phyloP scores from a whole-genome alignment of 2,329 filamentous ascomycete genomes.

The Aureobasidium pullulans region DNA sequence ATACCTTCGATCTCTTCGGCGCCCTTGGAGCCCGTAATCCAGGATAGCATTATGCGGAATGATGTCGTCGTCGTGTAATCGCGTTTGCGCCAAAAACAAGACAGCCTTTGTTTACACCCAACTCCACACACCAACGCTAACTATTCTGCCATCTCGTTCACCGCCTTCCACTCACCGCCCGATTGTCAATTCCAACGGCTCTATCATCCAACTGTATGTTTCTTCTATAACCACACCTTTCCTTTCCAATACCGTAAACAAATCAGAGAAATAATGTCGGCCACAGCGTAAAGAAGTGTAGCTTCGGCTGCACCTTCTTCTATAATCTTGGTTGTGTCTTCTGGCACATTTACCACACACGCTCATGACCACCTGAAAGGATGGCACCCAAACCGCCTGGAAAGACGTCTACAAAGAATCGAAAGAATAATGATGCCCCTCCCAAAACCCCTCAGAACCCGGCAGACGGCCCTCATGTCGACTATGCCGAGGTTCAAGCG shows the following conservation, averaged over 20 bases:
- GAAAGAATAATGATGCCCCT: slow-evolving; percentile 22
- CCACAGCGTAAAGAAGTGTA: slow-evolving; percentile 36
- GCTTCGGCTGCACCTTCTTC: slow-evolving; percentile 40
- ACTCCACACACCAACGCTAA: background rate
- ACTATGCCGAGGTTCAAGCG: slow-evolving; percentile 78
- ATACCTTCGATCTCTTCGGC: slow-evolving; percentile 6
- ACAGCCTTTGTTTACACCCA: background rate
- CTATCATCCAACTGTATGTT: slow-evolving; percentile 1
- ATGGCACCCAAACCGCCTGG: slow-evolving; percentile 43
- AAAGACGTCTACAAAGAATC: slow-evolving; percentile 24
- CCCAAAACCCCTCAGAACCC: slow-evolving; percentile 8
- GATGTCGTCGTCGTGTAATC: background rate
- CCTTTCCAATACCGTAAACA: background rate
- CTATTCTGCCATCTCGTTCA: background rate
- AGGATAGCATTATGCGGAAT: slow-evolving; percentile 16
- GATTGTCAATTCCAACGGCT: background rate
- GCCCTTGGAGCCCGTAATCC: slow-evolving; percentile 14
- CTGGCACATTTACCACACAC: slow-evolving; percentile 5
- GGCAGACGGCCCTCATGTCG: slow-evolving; percentile 31
- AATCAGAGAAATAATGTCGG: slow-evolving; percentile 15
- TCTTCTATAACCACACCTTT: background rate
- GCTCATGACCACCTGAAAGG: slow-evolving; percentile 24
- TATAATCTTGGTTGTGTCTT: slow-evolving; percentile 8
- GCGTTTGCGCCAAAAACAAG: background rate
- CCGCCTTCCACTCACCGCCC: background rate